Percentiles rank a stretch among this genome's conserved stretches.
phyloP scores from a whole-genome alignment of 2,329 filamentous ascomycete genomes.

The Pleurostoma richardsiae region DNA sequence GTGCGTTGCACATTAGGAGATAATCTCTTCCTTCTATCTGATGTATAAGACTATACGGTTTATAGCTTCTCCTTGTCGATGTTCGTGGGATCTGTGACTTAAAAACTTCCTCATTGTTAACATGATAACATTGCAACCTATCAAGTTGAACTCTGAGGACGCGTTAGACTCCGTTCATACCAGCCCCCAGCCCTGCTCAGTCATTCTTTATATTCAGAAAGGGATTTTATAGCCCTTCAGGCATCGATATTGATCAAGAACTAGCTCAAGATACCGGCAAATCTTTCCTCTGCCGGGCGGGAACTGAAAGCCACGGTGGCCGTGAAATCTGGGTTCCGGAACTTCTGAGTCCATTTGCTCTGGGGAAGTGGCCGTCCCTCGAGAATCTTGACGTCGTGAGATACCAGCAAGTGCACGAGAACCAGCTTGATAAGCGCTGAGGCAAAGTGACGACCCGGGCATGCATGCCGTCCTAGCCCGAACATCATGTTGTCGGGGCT shows the following conservation, averaged over 20 bases:
- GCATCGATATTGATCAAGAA: neutral
- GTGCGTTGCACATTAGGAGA: too few relatives aligned
- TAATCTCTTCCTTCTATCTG: too few relatives aligned
- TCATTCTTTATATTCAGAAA: neutral
- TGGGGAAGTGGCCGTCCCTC: conserved; percentile 10
- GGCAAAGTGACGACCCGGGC: conserved; percentile 31
- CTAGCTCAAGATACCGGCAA: neutral
- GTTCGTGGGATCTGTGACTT: neutral
- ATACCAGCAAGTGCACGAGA: conserved; percentile 17
- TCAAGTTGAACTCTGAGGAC: neutral
- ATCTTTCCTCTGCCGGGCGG: neutral
- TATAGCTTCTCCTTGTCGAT: neutral
- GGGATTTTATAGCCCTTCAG: neutral
- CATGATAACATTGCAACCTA: neutral
- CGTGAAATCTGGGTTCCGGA: neutral
- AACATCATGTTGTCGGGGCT: conserved; percentile 26
- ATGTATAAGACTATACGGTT: too few relatives aligned
- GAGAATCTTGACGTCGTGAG: conserved; percentile 20
- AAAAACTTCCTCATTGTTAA: neutral
- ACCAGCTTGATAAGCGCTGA: conserved; percentile 30
- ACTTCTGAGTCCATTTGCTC: neutral
- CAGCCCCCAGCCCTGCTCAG: neutral
- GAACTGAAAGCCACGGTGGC: neutral
- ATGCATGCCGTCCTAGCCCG: conserved; percentile 34
- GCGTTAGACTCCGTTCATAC: too few relatives aligned